phyloP scores from a whole-genome alignment of 2,329 filamentous ascomycete species.

The Colletotrichum tanaceti region DNA sequence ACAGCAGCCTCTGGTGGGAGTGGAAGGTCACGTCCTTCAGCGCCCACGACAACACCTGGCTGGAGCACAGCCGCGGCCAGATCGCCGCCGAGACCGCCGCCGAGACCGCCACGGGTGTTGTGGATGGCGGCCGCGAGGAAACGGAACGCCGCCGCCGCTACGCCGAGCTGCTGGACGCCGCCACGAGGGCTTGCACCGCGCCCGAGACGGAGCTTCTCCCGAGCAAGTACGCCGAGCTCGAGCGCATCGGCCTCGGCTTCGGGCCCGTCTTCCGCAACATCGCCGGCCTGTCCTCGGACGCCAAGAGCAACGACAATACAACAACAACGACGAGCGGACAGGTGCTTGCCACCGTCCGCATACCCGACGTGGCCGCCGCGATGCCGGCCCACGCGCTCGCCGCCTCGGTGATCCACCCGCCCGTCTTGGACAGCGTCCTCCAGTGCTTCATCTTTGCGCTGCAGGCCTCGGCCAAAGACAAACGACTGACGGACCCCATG shows the following conservation, averaged over 20 bases:
- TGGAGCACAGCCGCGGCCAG: conserved; percentile 36
- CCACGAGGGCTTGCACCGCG: conserved; percentile 11
- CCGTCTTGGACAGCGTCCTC: conserved; percentile 46
- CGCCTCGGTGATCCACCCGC: conserved; percentile 47
- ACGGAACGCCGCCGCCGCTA: not conserved
- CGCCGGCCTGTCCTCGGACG: too few relatives aligned
- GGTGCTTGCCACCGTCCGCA: not conserved
- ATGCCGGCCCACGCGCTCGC: conserved; percentile 40
- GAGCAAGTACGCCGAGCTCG: conserved; percentile 16
- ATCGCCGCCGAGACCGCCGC: conserved; percentile 40
- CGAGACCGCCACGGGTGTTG: not conserved
- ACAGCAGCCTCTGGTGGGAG: conserved; percentile 42
- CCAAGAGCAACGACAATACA: too few relatives aligned
- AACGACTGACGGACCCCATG: conserved; percentile 24
- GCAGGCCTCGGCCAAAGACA: conserved; percentile 9
- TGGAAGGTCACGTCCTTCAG: conserved; percentile 30
- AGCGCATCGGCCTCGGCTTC: conserved; percentile 15
- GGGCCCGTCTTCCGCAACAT: conserved; percentile 17
- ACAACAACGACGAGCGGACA: not conserved
- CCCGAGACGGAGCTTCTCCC: conserved; percentile 13
- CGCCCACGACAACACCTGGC: conserved; percentile 24
- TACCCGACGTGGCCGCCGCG: conserved; percentile 42
- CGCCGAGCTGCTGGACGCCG: conserved; percentile 14
- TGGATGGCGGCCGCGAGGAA: not conserved
- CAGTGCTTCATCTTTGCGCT: conserved; percentile 24